Conservation (phyloP, 2,329 filamentous ascomycete species). For the Grosmannia clavigera region DNA sequence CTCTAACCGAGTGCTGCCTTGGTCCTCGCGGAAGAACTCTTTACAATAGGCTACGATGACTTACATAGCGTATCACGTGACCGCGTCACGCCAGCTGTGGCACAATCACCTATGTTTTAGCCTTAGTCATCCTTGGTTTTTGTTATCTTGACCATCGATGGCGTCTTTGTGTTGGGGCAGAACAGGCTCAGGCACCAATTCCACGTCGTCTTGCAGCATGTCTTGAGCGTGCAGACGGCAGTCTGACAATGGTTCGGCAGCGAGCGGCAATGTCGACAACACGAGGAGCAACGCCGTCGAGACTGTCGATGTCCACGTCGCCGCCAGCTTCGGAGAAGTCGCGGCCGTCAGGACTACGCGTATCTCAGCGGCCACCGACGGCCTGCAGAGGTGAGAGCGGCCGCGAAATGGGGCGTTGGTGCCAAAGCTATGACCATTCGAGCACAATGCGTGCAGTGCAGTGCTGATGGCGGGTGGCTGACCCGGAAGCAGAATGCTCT, state of each 20-base stretch:
- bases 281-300: neutral
- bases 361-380: conserved; percentile 9
- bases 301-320: neutral
- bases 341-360: neutral
- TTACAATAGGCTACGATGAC: neutral
- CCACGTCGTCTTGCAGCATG: neutral
- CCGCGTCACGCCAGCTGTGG: neutral
- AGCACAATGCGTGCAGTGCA: neutral
- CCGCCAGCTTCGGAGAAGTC: neutral
- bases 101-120: neutral
- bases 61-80: neutral
- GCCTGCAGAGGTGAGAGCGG: conserved; percentile 3
- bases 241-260: neutral
- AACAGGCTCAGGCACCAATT: neutral
- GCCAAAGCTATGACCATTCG: no score
- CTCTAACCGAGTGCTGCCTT: no score
- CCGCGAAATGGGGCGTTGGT: neutral
- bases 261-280: neutral
- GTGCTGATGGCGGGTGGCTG: neutral
- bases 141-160: neutral
- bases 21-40: no score
- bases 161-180: neutral
- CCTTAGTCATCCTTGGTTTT: neutral
- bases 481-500: conserved; percentile 5
- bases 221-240: neutral